These are phyloP conservation scores for Thalassiosira mediterranea DNA, from an alignment of 352 stramenopile genomes.

Conservation along the genomic window DNA sequence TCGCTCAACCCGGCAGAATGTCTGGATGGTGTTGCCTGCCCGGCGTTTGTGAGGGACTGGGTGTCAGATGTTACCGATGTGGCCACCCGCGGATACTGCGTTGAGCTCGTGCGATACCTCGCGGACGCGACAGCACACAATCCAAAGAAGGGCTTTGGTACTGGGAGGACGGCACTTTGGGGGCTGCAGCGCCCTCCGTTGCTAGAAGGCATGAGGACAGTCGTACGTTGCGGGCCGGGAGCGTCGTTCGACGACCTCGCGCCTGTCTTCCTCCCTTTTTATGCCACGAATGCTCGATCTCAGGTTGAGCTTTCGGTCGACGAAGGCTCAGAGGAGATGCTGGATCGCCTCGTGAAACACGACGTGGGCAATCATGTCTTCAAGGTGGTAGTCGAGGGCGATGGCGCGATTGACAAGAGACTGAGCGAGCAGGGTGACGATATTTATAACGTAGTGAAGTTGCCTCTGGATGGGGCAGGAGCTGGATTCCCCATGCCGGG, in stretches of 20 bases:
- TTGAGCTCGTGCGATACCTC: constrained; percentile 74
- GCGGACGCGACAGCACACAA: constrained; percentile 64
- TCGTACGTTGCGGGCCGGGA: constrained; percentile 48
- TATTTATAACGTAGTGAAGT: constrained; percentile 56
- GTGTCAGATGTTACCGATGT: constrained; percentile 48
- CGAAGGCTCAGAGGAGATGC: constrained; percentile 40
- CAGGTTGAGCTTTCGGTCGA: constrained; percentile 74
- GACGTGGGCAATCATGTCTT: constrained; percentile 60
- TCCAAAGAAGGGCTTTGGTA: constrained; percentile 70
- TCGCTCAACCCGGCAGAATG: constrained; percentile 31
- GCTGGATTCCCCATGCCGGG: constrained; percentile 67
- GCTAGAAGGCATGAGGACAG: constrained; percentile 60
- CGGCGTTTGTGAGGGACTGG: constrained; percentile 29
- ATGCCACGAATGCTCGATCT: constrained; percentile 74
- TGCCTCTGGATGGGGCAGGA: constrained; percentile 10
- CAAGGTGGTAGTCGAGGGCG: constrained; percentile 41
- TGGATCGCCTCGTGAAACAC: constrained; percentile 27
- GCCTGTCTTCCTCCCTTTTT: constrained; percentile 73
- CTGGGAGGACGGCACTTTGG: constrained; percentile 66
- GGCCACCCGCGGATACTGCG: constrained; percentile 69
- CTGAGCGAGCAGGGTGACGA: constrained; percentile 34
- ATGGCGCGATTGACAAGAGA: constrained; percentile 34
- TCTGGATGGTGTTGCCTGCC: constrained; percentile 7
- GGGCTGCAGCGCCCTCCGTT: constrained; percentile 77
- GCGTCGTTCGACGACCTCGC: constrained; percentile 63